phyloP scores from a whole-genome alignment of 208 protist species.

The Leishmania aethiopica region DNA sequence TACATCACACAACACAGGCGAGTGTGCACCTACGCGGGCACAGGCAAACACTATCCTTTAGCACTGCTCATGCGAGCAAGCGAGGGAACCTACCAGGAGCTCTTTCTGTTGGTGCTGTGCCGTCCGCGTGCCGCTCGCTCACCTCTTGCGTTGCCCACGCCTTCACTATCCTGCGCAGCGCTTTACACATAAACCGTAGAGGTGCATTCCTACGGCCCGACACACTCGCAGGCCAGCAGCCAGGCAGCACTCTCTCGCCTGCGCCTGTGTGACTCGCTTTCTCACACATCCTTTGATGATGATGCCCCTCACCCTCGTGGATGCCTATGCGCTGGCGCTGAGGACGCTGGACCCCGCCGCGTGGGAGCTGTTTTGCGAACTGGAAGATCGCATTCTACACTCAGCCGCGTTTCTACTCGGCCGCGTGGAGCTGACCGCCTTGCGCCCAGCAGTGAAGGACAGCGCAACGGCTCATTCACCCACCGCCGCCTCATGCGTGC shows the following conservation, averaged over 20 bases:
- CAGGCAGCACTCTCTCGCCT: neutral
- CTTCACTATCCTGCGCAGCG: neutral
- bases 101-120: neutral
- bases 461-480: neutral
- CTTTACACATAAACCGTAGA: neutral
- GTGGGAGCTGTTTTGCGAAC: neutral
- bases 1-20: neutral
- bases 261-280: neutral
- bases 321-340: conserved; percentile 3
- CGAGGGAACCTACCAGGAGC: neutral
- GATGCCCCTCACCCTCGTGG: neutral
- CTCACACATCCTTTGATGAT: neutral
- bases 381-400: neutral
- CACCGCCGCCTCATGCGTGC: neutral
- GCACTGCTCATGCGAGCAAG: neutral
- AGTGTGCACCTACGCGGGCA: neutral
- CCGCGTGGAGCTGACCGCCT: neutral
- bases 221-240: neutral
- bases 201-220: neutral
- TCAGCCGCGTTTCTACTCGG: neutral
- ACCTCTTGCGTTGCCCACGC: neutral
- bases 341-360: conserved; percentile 5
- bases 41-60: neutral
- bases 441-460: neutral
- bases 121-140: neutral